Conservation (phyloP, 2,329 filamentous ascomycete genomes). For the Aspergillus brasiliensis region DNA sequence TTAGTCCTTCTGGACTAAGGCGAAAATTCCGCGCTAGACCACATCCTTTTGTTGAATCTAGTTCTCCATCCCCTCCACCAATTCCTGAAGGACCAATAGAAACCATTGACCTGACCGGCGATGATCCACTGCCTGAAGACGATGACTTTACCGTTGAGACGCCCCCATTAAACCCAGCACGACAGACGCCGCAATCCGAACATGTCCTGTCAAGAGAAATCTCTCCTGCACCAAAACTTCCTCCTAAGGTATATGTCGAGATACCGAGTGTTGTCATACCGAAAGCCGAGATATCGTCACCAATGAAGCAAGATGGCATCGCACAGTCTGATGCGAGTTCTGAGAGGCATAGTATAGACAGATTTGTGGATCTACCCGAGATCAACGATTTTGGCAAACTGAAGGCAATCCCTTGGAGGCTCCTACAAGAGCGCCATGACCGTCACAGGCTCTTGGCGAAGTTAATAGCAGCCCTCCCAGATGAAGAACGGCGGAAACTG, state of each 20-base stretch:
- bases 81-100: constrained; percentile 13
- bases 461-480: constrained; percentile 23
- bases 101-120: constrained; percentile 39
- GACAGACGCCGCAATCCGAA: constrained; percentile 11
- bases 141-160: constrained; percentile 35
- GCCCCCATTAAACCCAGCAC: constrained; percentile 37
- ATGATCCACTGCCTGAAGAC: constrained; percentile 17
- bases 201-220: constrained; percentile 11
- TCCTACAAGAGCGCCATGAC: constrained; percentile 43
- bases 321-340: neutral
- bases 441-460: constrained; percentile 38
- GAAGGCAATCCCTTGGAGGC: constrained; percentile 33
- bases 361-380: constrained; percentile 14
- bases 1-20: constrained; percentile 22
- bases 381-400: constrained; percentile 32
- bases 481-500: constrained; percentile 23
- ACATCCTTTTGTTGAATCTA: constrained; percentile 14
- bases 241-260: constrained; percentile 7
- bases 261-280: neutral
- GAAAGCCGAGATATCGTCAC: neutral
- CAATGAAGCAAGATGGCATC: constrained; percentile 4
- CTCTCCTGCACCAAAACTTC: constrained; percentile 20
- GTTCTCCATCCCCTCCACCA: constrained; percentile 16
- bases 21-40: constrained; percentile 15
- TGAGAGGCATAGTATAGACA: neutral